A percentile compares a stretch with the other conserved stretches of the same genome.
phyloP scores from a whole-genome alignment of 805 yeast genomes.

The Teunomyces cretensis region DNA sequence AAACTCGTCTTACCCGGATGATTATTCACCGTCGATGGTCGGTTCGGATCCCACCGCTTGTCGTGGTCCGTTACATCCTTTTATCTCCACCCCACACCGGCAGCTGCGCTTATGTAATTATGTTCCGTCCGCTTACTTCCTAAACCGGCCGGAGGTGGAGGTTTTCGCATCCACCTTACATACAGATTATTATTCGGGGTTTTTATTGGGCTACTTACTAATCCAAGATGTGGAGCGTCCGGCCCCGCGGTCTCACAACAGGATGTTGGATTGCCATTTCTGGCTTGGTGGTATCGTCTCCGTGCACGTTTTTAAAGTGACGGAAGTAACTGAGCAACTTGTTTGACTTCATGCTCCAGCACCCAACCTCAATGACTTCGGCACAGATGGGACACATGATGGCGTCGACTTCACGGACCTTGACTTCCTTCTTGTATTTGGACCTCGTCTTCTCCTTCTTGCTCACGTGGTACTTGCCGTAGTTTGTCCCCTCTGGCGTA shows the following conservation, averaged over 20 bases:
- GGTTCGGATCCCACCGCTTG: not conserved
- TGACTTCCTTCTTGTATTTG: slow-evolving; percentile 7
- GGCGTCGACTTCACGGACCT: slow-evolving; percentile 21
- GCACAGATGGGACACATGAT: slow-evolving; percentile 29
- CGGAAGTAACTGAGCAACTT: slow-evolving; percentile 29
- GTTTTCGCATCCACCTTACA: no score
- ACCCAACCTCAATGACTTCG: slow-evolving; percentile 25
- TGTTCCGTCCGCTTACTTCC: not conserved
- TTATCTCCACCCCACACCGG: not conserved
- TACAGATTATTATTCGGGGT: no score
- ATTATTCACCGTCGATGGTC: not conserved
- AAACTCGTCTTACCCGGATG: not conserved
- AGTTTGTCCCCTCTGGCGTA: slow-evolving; percentile 31
- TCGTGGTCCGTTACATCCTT: not conserved
- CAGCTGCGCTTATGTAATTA: not conserved
- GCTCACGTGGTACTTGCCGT: slow-evolving; percentile 23
- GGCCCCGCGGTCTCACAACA: slow-evolving; percentile 6
- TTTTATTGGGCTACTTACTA: not conserved
- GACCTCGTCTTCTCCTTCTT: slow-evolving; percentile 14
- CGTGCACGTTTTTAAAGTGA: slow-evolving; percentile 23
- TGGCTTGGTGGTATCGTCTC: slow-evolving; percentile 6
- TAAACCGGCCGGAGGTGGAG: not conserved
- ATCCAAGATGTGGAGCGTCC: slow-evolving; percentile 9
- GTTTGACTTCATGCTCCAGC: slow-evolving; percentile 29
- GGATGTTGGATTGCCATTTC: slow-evolving; percentile 4